Evolutionary conservation across 176 grass and related monocot genomes (phyloP), one percentile per base, ranked within the genome.

Genomic region (Aegilops longissima): DNA sequence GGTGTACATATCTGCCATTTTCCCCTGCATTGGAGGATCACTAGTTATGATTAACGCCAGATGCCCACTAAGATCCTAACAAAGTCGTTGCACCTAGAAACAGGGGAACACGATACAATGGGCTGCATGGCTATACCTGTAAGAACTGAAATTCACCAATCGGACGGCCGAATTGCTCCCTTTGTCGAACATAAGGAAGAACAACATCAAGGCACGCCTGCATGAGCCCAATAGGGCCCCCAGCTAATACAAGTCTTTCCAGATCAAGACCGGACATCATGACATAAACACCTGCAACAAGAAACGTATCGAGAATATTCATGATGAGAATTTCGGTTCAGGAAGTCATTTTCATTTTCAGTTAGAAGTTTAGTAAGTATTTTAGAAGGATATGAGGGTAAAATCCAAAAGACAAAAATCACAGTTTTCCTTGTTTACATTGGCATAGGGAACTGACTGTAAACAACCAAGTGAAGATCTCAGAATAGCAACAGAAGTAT

Each of bases 81-180:
- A 63, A 63, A 90, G 56, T 59, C 59, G 58, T 29, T 79, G 80
- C 36, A 61, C 12, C 52, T 42, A 66, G 35, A 61, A 83, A 66
- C 18, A 74, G 18, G 39, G 47, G 12, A 80, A 64, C 3, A 76
- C 3, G 4, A 77, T 47, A 76, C 74, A 52, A 11, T 54, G 30
- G 80, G 39, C 16, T 58, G 30, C 61, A 78, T 67, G 78, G 29
- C 8, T 73, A 83, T 90, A 94, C 96, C 86, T 98, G 96, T 90
- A 98, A 90, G 87, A 98, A 94, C 62, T 98, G 96, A 92, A 98
- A 98, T 89, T 98, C 93, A 77, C 96, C 96, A 73, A 98, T 96
- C 45, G 93, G 93, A 77, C 30, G 90, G 18, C 93, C 93, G 86
- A 96, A 98, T 84, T 98, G 96, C 45, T 98, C 96, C 77, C 96